Base-by-base conservation (phyloP, 371 early-diverging fungal species). In the Mortierella sp. region DNA sequence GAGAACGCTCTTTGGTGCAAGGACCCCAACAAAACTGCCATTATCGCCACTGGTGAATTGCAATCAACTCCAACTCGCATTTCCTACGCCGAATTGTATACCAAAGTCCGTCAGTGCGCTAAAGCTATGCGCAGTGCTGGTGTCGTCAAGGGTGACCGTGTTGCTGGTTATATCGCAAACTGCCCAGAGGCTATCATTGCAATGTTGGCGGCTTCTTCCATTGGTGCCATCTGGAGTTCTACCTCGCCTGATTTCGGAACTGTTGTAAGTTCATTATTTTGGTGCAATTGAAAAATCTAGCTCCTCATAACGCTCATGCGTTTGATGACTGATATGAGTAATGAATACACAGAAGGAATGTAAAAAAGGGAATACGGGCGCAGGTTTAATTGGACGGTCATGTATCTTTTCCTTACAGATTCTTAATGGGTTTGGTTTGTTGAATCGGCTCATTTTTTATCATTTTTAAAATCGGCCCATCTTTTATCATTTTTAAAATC, bases 211-310 rank as follows among this genome's bases (percentile, higher is more conserved):
- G 91, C 97, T 15, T 91, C 96, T 4, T 92, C 96, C 67, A 87
- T 99, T 47, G 99, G 99, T 21, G 96, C 98, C 22, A 93, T 98
- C 59, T 99, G 98, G 96, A 97, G 94, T 83, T 93, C 93, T 0
- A 92, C 97, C 41, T 97, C 98, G 10, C 97, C 97, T 15, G 99
- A 99, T 84, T 97, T 98, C 86, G 98, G 98, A 22, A 88, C 92
- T 24, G 88, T 92, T 22, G 92, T 90, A 87, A 86, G 86, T 67
- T 76, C 8, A 10, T 55, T 19, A 2, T 13, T 9, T 55, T 19
- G 36, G 33, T 3, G 33, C 33, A 33, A 33, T 33, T 33, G 33
- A 3, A n/a, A n/a, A n/a, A n/a, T n/a, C n/a, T n/a, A n/a, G n/a
- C n/a, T n/a, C n/a, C n/a, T n/a, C n/a, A n/a, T n/a, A n/a, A 50